Evolutionary conservation across 306 rosid genomes (phyloP).

Genomic region (Echinosophora koreensis): DNA sequence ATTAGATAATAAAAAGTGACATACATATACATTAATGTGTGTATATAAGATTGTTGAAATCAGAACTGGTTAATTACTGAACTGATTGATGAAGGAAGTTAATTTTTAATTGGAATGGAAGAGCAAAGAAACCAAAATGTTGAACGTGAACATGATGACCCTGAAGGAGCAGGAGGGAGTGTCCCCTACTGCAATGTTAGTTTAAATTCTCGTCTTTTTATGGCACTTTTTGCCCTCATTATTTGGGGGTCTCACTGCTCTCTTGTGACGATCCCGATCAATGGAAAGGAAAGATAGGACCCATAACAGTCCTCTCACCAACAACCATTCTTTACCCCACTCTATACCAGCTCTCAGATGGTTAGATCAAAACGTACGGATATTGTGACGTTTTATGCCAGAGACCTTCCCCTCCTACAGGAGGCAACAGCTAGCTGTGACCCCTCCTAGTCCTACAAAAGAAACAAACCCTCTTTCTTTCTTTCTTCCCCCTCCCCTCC

Average conservation of each 20-base stretch:
- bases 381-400: constrained; percentile 2
- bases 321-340: constrained; percentile 23
- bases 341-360: background rate
- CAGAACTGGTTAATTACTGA: too few relatives aligned
- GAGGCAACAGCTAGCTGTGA: background rate
- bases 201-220: constrained; percentile 57
- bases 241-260: constrained; percentile 27
- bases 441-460: background rate
- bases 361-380: background rate
- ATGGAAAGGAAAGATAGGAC: constrained; percentile 40
- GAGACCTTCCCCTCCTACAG: background rate
- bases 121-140: background rate
- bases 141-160: background rate
- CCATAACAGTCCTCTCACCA: constrained; percentile 35
- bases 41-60: too few relatives aligned
- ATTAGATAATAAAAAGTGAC: too few relatives aligned
- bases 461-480: background rate
- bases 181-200: constrained; percentile 42
- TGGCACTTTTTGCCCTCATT: constrained; percentile 45
- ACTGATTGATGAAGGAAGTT: too few relatives aligned
- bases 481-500: background rate
- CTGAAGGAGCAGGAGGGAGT: background rate
- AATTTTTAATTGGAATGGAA: background rate
- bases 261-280: constrained; percentile 34
- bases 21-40: too few relatives aligned